Evolutionary conservation across 106 monocot species (phyloP).

Genomic region (Dendrobium nobile): DNA sequence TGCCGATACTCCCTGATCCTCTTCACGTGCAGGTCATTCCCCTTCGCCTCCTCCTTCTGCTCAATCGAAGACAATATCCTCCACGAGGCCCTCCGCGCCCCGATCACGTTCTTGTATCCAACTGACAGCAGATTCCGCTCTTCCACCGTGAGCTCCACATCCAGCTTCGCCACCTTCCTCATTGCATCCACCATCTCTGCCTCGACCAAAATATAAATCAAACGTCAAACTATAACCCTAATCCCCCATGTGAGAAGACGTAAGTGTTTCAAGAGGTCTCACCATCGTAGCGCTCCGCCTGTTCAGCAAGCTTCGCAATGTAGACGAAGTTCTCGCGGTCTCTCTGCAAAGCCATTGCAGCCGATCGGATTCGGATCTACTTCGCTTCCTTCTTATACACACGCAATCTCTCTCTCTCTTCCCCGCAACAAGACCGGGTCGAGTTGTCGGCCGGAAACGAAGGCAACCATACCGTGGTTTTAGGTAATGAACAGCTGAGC

Average conservation of each 20-base stretch:
- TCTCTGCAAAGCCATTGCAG: conserved; percentile 26
- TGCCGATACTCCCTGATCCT: conserved; percentile 24
- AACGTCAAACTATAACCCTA: background rate
- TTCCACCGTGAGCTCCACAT: conserved; percentile 28
- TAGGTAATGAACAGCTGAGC: background rate
- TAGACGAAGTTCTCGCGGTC: conserved; percentile 70
- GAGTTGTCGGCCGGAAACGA: background rate
- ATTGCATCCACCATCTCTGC: conserved; percentile 34
- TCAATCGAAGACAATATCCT: conserved; percentile 34
- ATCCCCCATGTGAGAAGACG: background rate
- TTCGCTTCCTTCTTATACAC: background rate
- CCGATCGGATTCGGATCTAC: background rate
- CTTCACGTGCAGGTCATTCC: conserved; percentile 26
- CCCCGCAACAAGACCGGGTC: background rate
- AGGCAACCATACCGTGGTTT: background rate
- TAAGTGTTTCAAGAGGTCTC: background rate
- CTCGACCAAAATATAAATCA: background rate
- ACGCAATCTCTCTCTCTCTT: background rate
- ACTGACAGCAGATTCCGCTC: conserved; percentile 33
- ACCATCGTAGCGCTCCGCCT: conserved; percentile 71
- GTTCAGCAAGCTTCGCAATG: conserved; percentile 91
- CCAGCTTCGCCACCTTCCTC: conserved; percentile 28
- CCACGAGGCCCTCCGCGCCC: conserved; percentile 32
- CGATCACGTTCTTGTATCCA: conserved; percentile 34
- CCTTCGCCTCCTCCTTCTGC: conserved; percentile 32